Percentiles rank a stretch among this genome's conserved stretches.
Conservation (phyloP, 2,329 filamentous ascomycete species). For the Thielaviopsis euricoi region DNA sequence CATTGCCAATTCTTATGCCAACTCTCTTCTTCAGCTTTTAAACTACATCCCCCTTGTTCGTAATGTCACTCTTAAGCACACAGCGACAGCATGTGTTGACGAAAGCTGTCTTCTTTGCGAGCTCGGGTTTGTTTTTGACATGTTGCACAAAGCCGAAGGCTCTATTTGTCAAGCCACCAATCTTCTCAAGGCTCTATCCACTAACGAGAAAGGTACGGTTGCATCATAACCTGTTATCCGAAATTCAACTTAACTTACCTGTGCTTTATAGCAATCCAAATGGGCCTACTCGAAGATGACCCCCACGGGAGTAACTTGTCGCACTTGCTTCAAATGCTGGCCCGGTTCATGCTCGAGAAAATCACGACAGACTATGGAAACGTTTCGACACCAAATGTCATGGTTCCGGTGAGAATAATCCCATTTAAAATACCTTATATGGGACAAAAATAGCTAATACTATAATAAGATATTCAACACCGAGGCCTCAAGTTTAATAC, state of each 20-base stretch:
- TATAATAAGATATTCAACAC: constrained; percentile 42
- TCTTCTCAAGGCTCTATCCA: constrained; percentile 75
- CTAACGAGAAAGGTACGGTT: constrained; percentile 52
- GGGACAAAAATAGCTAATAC: neutral
- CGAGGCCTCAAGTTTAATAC: constrained; percentile 54
- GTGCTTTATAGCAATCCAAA: constrained; percentile 28
- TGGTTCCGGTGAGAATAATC: constrained; percentile 46
- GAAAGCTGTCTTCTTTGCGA: constrained; percentile 85
- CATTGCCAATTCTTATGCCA: constrained; percentile 92
- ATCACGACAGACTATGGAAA: constrained; percentile 55
- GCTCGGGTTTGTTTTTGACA: constrained; percentile 88
- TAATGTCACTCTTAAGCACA: constrained; percentile 77
- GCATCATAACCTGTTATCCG: neutral
- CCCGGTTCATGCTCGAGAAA: constrained; percentile 70
- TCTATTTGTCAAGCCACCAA: constrained; percentile 95
- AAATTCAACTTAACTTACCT: neutral
- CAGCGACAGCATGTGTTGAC: constrained; percentile 66
- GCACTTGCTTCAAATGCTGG: constrained; percentile 61
- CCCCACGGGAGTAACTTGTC: constrained; percentile 52
- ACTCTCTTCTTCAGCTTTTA: constrained; percentile 77
- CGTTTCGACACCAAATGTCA: constrained; percentile 43
- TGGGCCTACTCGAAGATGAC: constrained; percentile 77
- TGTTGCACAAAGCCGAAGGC: constrained; percentile 90
- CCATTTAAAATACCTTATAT: neutral
- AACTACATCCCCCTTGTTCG: constrained; percentile 78